A percentile compares a stretch with the other conserved stretches of the same genome.
Conservation (phyloP, 176 grass and related monocot genomes). For the Juncus inflexus region DNA sequence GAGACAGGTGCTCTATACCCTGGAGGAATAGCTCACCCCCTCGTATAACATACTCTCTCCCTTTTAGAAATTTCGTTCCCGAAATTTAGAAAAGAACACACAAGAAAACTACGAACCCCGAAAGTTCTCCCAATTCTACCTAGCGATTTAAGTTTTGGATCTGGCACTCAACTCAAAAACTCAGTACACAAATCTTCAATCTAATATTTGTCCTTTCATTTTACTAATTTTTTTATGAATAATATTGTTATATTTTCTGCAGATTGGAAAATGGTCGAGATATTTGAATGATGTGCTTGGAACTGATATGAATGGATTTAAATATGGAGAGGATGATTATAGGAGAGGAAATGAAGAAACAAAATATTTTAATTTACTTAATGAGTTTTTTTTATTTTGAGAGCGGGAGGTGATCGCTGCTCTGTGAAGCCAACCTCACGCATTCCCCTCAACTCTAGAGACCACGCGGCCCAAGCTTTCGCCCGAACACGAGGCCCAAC, state of each 20-base stretch:
- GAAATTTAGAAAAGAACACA: no score
- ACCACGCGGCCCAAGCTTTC: no score
- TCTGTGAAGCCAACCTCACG: no score
- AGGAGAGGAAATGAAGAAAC: conserved; percentile 23
- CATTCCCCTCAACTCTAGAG: no score
- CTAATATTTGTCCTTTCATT: neutral
- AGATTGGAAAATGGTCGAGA: conserved; percentile 99
- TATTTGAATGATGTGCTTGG: conserved; percentile 69
- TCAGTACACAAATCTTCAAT: conserved; percentile 51
- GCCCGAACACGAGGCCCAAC: no score
- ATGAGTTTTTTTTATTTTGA: no score
- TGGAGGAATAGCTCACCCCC: neutral
- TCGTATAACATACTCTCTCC: no score
- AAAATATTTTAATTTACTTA: conserved; percentile 65
- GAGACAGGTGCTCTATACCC: neutral
- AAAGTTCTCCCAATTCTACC: conserved; percentile 89
- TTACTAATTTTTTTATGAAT: conserved; percentile 16
- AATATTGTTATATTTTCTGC: conserved; percentile 34
- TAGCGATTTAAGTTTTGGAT: conserved; percentile 88
- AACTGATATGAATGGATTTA: conserved; percentile 49
- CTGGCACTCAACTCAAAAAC: conserved; percentile 91
- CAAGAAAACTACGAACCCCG: no score
- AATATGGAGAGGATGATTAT: conserved; percentile 25
- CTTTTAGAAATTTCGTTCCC: no score
- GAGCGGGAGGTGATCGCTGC: no score